phyloP scores from a whole-genome alignment of 441 rosid genomes.

The Rhodomyrtus psidioides region DNA sequence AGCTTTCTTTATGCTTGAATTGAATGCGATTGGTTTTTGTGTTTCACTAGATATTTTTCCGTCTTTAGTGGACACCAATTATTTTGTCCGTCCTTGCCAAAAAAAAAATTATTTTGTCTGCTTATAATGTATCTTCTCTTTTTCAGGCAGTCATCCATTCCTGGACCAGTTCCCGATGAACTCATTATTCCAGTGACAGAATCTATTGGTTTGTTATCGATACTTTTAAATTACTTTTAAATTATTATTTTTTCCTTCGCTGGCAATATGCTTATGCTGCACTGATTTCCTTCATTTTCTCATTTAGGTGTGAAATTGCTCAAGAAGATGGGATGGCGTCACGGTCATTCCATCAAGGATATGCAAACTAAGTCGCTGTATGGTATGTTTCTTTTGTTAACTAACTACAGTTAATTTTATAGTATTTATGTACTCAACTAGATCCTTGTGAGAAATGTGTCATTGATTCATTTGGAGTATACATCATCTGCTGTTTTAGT shows the following conservation, averaged over 20 bases:
- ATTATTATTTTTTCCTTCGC: background rate
- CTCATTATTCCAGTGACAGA: constrained; percentile 77
- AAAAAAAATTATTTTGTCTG: constrained; percentile 3
- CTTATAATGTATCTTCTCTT: constrained; percentile 3
- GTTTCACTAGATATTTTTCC: background rate
- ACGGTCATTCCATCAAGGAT: constrained; percentile 77
- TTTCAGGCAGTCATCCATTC: constrained; percentile 87
- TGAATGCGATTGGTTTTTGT: background rate
- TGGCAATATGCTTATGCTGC: background rate
- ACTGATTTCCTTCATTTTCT: constrained; percentile 10
- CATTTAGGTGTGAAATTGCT: constrained; percentile 74
- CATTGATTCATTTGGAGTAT: background rate
- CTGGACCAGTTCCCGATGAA: constrained; percentile 94
- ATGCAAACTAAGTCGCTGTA: constrained; percentile 45
- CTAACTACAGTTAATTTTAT: background rate
- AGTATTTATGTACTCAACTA: background rate
- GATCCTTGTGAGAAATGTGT: background rate
- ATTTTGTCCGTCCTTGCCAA: too few relatives aligned
- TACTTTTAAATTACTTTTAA: constrained; percentile 9
- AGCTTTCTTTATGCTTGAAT: background rate
- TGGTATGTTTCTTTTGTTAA: constrained; percentile 24
- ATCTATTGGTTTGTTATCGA: constrained; percentile 63
- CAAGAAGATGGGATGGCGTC: constrained; percentile 96
- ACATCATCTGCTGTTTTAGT: background rate
- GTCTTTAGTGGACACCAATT: background rate